Evolutionary conservation across 169 alveolate genomes (phyloP).

Genomic region (Eimeria falciformis): DNA sequence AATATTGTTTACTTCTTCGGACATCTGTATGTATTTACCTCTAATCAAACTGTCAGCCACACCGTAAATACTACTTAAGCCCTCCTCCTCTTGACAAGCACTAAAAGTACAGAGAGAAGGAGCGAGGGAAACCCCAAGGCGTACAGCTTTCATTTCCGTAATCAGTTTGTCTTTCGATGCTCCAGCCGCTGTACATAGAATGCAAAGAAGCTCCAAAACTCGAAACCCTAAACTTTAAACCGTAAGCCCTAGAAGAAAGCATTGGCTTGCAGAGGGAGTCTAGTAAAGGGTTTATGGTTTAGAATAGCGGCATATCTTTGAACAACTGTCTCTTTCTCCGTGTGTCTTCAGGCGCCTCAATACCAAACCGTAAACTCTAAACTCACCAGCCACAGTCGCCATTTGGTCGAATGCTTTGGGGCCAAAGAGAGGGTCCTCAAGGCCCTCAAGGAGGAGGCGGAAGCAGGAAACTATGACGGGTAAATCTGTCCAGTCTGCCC

Average conservation of each 20-base stretch:
- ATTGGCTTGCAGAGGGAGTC: no score
- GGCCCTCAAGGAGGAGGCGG: constrained; percentile 32
- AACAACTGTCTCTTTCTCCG: not conserved
- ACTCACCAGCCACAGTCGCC: not conserved
- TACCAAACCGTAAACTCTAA: not conserved
- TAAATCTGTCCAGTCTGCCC: constrained; percentile 29
- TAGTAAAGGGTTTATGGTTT: no score
- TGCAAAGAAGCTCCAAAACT: not conserved
- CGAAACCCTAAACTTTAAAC: constrained; percentile 22
- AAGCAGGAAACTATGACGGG: constrained; percentile 42
- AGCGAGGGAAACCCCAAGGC: not conserved
- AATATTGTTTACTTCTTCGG: not conserved
- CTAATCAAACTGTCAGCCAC: no score
- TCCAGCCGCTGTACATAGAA: constrained; percentile 30
- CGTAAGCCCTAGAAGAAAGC: not conserved
- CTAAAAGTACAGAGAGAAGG: not conserved
- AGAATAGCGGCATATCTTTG: not conserved
- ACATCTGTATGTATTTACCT: no score
- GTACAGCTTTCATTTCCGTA: constrained; percentile 22
- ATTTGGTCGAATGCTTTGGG: not conserved
- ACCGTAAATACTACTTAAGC: not conserved
- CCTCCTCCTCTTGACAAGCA: not conserved
- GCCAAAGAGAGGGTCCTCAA: constrained; percentile 20
- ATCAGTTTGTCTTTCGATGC: not conserved
- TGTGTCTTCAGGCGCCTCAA: not conserved